Base-by-base conservation (phyloP, 768 basidiomycete genomes). In the Pholiota molesta region DNA sequence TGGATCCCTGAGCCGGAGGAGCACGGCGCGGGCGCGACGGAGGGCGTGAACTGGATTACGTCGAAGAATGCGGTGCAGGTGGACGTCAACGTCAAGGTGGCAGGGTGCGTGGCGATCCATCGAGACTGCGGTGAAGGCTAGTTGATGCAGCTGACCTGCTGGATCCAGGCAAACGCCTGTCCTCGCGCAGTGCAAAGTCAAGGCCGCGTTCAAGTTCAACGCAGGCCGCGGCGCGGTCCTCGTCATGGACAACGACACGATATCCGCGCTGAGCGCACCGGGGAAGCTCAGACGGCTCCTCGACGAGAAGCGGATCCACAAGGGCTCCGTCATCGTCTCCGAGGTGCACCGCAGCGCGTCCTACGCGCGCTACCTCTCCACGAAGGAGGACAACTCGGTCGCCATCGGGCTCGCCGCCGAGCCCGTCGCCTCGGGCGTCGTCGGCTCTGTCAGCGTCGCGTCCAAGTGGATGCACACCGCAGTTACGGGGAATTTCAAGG, bases 341-440 rank as follows among this genome's bases (percentile, higher is more conserved):
- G 72, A 75, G 52, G 72, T 73, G 7, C 74, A 77, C 59, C 62
- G 62, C 4, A 75, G 73, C 63, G 68, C 73, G 2, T 74, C 75
- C 1, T 77, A 74, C 59, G 74, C 74, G 2, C 72, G 74, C 1
- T 68, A 69, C 45, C 69, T 75, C 19, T 61, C 70, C 4, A 47
- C 69, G 0, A 33, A 66, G 19, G 58, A 26, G 3, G 61, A 62
- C 7, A 62, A 57, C 33, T 68, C 66, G 13, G 44, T 75, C 21
- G 68, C 70, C 7, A 58, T 77, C 13, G 74, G 73, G 1, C 54
- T 76, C 40, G 66, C 55, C 37, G 69, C 67, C 4, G 62, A 68
- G 23, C 47, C 47, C 5, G 3, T 19, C 10, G 19, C 19, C 47
- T 10, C 47, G 5, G 21, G 19, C 47, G 11, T 26, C 21, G 47